These are phyloP conservation scores for Saccharomyces hybrid DNA, from an alignment of 1,139 yeast species.

Conservation along the genomic window DNA sequence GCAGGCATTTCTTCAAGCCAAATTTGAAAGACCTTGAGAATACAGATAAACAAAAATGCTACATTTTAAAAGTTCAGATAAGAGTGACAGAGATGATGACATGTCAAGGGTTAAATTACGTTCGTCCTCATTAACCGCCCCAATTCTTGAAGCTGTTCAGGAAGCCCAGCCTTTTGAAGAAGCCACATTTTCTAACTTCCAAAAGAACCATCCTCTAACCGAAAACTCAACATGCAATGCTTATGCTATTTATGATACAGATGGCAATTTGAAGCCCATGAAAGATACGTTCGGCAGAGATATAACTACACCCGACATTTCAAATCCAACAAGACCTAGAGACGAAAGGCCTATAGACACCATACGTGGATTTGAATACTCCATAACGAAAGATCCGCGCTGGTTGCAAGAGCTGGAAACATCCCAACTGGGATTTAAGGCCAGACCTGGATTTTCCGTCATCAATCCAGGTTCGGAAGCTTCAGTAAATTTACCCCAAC, in stretches of 20 bases:
- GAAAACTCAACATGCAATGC: conserved; percentile 17
- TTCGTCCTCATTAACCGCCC: neutral
- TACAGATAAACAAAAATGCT: neutral
- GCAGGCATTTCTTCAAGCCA: neutral
- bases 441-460: conserved; percentile 39
- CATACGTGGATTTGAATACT: conserved; percentile 82
- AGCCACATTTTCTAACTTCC: conserved; percentile 36
- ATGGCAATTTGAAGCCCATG: conserved; percentile 32
- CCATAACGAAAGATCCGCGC: conserved; percentile 78
- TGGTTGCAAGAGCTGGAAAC: conserved; percentile 79
- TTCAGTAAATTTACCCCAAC: neutral
- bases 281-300: conserved; percentile 81
- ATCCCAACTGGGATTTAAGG: conserved; percentile 69
- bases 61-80: neutral
- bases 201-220: conserved; percentile 16
- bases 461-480: neutral
- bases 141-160: conserved; percentile 71
- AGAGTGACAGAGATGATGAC: neutral
- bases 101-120: neutral
- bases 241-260: neutral
- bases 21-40: neutral
- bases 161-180: conserved; percentile 95
- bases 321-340: conserved; percentile 86
- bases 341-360: conserved; percentile 96
- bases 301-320: conserved; percentile 68